A percentile compares a stretch with the other conserved stretches of the same genome.
phyloP scores from a whole-genome alignment of 2,329 filamentous ascomycete genomes.

The Chrysoporthe deuterocubensis region DNA sequence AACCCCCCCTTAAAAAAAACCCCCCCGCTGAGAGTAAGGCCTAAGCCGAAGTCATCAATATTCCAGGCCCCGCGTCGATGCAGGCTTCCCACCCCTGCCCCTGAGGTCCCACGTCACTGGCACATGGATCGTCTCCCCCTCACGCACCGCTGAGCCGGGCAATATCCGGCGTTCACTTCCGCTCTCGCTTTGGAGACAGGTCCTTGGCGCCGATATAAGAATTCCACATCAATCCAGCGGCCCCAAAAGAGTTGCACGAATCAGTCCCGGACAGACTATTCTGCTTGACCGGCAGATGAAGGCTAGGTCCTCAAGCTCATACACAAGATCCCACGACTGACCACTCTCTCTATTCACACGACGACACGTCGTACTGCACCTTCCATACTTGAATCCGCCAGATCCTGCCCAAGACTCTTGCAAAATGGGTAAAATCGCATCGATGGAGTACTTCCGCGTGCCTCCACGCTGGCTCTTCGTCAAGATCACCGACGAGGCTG shows the following conservation, averaged over 20 bases:
- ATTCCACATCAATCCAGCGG: neutral
- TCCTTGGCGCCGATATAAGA: neutral
- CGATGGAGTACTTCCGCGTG: conserved; percentile 68
- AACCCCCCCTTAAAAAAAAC: neutral
- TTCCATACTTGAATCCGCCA: neutral
- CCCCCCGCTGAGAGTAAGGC: no score
- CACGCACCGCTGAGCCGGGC: neutral
- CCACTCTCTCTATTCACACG: no score
- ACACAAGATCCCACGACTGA: no score
- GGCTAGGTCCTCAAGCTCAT: no score
- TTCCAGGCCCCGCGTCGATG: neutral
- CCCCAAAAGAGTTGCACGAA: no score
- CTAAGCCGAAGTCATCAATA: neutral
- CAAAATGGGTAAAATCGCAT: conserved; percentile 62
- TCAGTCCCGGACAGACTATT: no score
- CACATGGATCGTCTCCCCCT: neutral
- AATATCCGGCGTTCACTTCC: conserved; percentile 3
- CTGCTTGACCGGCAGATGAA: no score
- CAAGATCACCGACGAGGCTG: conserved; percentile 64
- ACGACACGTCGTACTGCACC: neutral
- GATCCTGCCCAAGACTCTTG: neutral
- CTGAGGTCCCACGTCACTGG: neutral
- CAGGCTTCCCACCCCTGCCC: neutral
- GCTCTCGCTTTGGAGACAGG: neutral
- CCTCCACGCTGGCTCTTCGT: conserved; percentile 71